phyloP scores from a whole-genome alignment of 306 rosid genomes.

The Oemleria cerasiformis region DNA sequence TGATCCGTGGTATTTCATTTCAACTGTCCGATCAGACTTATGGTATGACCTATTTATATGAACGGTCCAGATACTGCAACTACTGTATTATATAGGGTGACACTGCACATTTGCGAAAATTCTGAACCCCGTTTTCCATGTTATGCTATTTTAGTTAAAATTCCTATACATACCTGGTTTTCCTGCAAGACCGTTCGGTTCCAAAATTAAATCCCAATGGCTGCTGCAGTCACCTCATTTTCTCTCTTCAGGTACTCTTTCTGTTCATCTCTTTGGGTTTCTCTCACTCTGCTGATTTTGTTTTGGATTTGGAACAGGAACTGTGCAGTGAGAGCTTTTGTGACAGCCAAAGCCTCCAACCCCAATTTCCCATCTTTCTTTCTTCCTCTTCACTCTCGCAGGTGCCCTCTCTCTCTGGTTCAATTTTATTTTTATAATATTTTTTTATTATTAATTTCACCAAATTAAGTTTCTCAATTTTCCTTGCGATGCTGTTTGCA shows the following conservation, averaged over 20 bases:
- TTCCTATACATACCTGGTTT: background rate
- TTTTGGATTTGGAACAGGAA: slow-evolving; percentile 38
- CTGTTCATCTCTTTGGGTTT: background rate
- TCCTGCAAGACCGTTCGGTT: background rate
- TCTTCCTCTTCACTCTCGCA: slow-evolving; percentile 38
- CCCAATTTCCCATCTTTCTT: slow-evolving; percentile 32
- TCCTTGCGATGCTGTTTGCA: background rate
- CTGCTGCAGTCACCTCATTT: slow-evolving; percentile 50
- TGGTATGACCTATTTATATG: background rate
- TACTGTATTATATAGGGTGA: too few species aligned
- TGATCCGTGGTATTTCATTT: too few species aligned
- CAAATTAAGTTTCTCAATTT: background rate
- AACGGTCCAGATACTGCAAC: background rate
- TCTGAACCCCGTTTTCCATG: background rate
- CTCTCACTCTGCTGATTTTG: background rate
- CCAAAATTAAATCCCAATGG: slow-evolving; percentile 34
- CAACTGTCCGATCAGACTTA: too few species aligned
- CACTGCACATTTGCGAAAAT: background rate
- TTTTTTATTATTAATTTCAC: background rate
- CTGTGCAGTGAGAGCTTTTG: slow-evolving; percentile 46
- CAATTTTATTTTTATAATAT: background rate
- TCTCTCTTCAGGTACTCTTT: slow-evolving; percentile 43
- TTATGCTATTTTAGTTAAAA: too few species aligned
- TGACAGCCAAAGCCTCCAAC: slow-evolving; percentile 36
- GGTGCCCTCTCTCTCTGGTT: slow-evolving; percentile 28